Conservation (phyloP, 2,329 filamentous ascomycete genomes). For the Amesomyces nigricolor region DNA sequence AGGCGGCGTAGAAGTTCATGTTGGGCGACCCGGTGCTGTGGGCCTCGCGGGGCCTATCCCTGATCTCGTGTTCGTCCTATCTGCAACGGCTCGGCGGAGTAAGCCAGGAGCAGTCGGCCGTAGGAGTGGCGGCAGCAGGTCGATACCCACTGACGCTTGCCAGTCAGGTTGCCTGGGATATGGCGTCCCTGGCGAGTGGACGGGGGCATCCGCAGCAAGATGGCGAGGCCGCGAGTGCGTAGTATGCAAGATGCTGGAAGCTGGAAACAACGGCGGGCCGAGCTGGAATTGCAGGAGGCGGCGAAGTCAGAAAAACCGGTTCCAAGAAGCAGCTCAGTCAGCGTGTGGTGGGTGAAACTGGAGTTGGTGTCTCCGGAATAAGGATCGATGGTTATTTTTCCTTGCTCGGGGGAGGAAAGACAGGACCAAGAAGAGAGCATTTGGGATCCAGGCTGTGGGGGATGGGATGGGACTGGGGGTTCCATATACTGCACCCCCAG, state of each 20-base stretch:
- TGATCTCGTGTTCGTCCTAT: background rate
- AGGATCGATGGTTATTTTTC: constrained; percentile 1
- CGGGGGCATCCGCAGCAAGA: constrained; percentile 15
- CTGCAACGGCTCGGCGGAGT: background rate
- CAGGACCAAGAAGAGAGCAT: constrained; percentile 2
- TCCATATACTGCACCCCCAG: constrained; percentile 20
- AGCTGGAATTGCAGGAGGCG: background rate
- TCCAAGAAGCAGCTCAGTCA: constrained; percentile 1
- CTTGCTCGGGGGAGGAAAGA: constrained; percentile 10
- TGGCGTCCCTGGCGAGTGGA: constrained; percentile 11
- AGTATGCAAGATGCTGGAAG: background rate
- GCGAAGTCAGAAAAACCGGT: constrained; percentile 2
- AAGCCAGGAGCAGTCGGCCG: background rate
- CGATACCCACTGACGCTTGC: constrained; percentile 12
- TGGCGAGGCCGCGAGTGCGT: background rate
- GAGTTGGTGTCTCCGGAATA: constrained; percentile 9
- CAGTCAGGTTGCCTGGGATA: constrained; percentile 11
- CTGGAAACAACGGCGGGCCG: background rate
- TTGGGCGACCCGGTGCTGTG: constrained; percentile 13
- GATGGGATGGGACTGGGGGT: constrained; percentile 15
- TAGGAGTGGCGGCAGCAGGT: constrained; percentile 8
- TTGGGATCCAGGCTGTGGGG: constrained; percentile 13
- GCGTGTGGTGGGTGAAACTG: no score
- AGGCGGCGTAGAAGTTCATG: constrained; percentile 29
- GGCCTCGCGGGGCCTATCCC: background rate